A percentile compares a stretch with the other conserved stretches of the same genome.
These are phyloP conservation scores for Panaeolus cyanescens DNA, from an alignment of 768 basidiomycete species.

Conservation along the genomic window DNA sequence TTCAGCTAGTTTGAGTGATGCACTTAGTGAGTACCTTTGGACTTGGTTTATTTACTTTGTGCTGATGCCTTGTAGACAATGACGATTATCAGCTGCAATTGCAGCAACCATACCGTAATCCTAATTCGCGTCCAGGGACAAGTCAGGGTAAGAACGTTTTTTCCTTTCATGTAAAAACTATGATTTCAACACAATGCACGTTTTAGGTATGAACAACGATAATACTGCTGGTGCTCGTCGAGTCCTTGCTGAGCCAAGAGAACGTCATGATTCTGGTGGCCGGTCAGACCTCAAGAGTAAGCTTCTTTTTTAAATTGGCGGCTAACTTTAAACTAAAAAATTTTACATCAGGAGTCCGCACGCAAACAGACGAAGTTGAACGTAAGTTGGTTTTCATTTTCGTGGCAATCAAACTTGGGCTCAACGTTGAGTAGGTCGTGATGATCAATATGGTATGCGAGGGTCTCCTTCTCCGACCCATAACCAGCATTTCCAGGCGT, in stretches of 20 bases:
- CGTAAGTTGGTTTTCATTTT: slow-evolving; percentile 27
- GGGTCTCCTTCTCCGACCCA: slow-evolving; percentile 55
- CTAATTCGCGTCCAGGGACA: slow-evolving; percentile 35
- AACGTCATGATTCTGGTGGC: slow-evolving; percentile 45
- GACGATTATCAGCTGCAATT: slow-evolving; percentile 41
- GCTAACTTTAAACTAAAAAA: slow-evolving; percentile 4
- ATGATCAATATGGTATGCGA: slow-evolving; percentile 35
- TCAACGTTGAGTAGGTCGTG: slow-evolving; percentile 21
- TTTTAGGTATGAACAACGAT: slow-evolving; percentile 26
- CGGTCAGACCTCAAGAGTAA: slow-evolving; percentile 45
- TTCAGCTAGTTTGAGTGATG: slow-evolving; percentile 80
- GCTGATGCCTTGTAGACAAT: slow-evolving; percentile 25
- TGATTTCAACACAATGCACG: not conserved
- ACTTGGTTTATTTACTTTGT: not conserved
- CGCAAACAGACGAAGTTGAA: slow-evolving; percentile 41
- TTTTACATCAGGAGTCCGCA: slow-evolving; percentile 32
- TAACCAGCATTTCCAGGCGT: slow-evolving; percentile 19
- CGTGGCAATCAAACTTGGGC: slow-evolving; percentile 10
- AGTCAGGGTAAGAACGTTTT: slow-evolving; percentile 28
- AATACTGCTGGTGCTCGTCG: slow-evolving; percentile 35
- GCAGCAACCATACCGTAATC: slow-evolving; percentile 34
- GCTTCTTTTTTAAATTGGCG: slow-evolving; percentile 13
- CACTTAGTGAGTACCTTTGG: slow-evolving; percentile 38
- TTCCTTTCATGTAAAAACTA: not conserved
- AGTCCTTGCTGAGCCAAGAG: slow-evolving; percentile 30